A percentile compares a stretch with the other conserved stretches of the same genome.
Evolutionary conservation across 225 moss, liverwort and hornwort species (phyloP).

Genomic region (Sphagnum tenellum): DNA sequence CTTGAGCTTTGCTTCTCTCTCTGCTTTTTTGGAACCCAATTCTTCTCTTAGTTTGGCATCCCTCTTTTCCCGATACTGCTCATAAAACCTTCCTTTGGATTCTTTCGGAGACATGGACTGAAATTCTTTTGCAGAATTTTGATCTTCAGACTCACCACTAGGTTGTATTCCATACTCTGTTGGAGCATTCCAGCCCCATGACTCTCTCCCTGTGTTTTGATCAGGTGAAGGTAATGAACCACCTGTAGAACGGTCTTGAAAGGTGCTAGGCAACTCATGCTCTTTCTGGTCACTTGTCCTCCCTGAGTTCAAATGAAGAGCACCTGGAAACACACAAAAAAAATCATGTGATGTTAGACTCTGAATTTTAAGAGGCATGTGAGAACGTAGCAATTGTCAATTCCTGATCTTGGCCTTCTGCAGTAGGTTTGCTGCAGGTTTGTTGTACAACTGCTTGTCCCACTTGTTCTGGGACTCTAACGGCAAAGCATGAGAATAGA

Average conservation of each 20-base stretch:
- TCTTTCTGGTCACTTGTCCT: slow-evolving; percentile 14
- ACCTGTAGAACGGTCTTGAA: slow-evolving; percentile 20
- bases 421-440: too few species aligned
- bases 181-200: slow-evolving; percentile 66
- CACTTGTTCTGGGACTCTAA: too few species aligned
- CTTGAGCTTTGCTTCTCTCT: slow-evolving; percentile 85
- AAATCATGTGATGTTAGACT: neutral
- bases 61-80: slow-evolving; percentile 86
- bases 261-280: slow-evolving; percentile 7
- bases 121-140: slow-evolving; percentile 28
- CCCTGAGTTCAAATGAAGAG: slow-evolving; percentile 44
- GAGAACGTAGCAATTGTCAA: too few species aligned
- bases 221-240: slow-evolving; percentile 50
- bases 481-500: too few species aligned
- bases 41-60: slow-evolving; percentile 89
- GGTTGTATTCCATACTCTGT: slow-evolving; percentile 61
- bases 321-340: slow-evolving; percentile 17
- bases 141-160: slow-evolving; percentile 40
- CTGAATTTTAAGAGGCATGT: too few species aligned
- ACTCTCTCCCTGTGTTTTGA: slow-evolving; percentile 50
- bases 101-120: slow-evolving; percentile 47
- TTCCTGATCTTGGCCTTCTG: too few species aligned
- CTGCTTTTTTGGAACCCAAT: slow-evolving; percentile 75
- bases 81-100: slow-evolving; percentile 86
- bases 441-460: too few species aligned